phyloP scores from a whole-genome alignment of 1,284 basidiomycete genomes.

The Tylopilus orsonianus region DNA sequence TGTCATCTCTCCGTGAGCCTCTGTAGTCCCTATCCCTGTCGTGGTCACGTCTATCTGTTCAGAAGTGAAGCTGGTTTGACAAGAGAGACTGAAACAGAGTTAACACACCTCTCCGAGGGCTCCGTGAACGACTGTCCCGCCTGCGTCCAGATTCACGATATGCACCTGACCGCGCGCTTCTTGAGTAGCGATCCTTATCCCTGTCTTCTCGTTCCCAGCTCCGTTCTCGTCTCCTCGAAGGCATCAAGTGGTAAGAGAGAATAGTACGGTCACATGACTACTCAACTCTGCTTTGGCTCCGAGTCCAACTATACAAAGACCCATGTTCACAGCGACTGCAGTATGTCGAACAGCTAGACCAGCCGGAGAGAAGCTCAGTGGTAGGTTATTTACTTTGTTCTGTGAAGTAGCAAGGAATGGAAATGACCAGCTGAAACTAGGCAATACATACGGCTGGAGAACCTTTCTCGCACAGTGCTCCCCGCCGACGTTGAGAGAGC shows the following conservation, averaged over 20 bases:
- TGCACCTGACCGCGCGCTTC: slow-evolving; percentile 36
- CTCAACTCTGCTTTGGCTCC: neutral
- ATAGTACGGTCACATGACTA: slow-evolving; percentile 30
- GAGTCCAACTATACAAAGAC: neutral
- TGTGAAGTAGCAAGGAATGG: slow-evolving; percentile 9
- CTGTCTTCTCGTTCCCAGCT: slow-evolving; percentile 65
- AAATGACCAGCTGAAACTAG: slow-evolving; percentile 24
- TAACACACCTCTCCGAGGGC: slow-evolving; percentile 50
- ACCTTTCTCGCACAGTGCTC: slow-evolving; percentile 52
- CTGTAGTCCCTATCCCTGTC: slow-evolving; percentile 39
- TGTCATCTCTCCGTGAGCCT: slow-evolving; percentile 39
- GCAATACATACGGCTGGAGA: slow-evolving; percentile 44
- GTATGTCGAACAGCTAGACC: slow-evolving; percentile 15
- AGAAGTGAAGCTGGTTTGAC: neutral
- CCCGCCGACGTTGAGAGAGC: slow-evolving; percentile 57
- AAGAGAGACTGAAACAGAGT: neutral
- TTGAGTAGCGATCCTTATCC: slow-evolving; percentile 37
- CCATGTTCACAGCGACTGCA: slow-evolving; percentile 24
- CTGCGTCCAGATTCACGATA: slow-evolving; percentile 49
- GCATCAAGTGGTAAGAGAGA: slow-evolving; percentile 37
- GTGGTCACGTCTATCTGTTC: slow-evolving; percentile 34
- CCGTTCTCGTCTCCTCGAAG: slow-evolving; percentile 59
- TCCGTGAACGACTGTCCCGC: slow-evolving; percentile 65
- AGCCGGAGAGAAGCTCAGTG: slow-evolving; percentile 9
- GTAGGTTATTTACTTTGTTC: slow-evolving; percentile 19